Conservation (phyloP, 305 asterid genomes). For the Solanum chacoense region DNA sequence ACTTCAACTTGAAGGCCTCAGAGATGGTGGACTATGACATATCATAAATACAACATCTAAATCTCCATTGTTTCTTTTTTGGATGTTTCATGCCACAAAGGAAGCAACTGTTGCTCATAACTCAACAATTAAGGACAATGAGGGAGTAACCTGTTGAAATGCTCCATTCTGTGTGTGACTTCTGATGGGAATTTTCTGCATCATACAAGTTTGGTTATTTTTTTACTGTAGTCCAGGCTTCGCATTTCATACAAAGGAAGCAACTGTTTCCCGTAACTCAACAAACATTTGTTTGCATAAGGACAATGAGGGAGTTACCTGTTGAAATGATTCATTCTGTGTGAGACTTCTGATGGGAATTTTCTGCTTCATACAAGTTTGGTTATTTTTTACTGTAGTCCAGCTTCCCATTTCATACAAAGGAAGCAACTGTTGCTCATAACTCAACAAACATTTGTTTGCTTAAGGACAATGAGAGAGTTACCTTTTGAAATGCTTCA, state of each 20-base stretch:
- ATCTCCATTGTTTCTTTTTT: not conserved
- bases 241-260: slow-evolving; percentile 17
- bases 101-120: not conserved
- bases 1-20: not conserved
- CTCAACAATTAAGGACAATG: not conserved
- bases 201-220: slow-evolving; percentile 23
- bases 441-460: not conserved
- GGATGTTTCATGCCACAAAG: not conserved
- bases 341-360: slow-evolving; percentile 20
- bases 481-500: slow-evolving; percentile 36
- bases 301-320: slow-evolving; percentile 26
- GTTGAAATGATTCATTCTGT: slow-evolving; percentile 24
- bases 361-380: slow-evolving; percentile 23
- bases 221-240: slow-evolving; percentile 61
- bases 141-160: slow-evolving; percentile 31
- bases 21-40: not conserved
- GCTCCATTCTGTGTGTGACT: slow-evolving; percentile 30
- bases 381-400: slow-evolving; percentile 51
- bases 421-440: not conserved
- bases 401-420: slow-evolving; percentile 37
- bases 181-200: slow-evolving; percentile 19
- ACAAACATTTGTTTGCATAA: not conserved
- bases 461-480: slow-evolving; percentile 1
- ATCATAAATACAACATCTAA: not conserved
- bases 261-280: not conserved